phyloP scores from a whole-genome alignment of 495 filamentous ascomycete species.

The Neurospora sp. region DNA sequence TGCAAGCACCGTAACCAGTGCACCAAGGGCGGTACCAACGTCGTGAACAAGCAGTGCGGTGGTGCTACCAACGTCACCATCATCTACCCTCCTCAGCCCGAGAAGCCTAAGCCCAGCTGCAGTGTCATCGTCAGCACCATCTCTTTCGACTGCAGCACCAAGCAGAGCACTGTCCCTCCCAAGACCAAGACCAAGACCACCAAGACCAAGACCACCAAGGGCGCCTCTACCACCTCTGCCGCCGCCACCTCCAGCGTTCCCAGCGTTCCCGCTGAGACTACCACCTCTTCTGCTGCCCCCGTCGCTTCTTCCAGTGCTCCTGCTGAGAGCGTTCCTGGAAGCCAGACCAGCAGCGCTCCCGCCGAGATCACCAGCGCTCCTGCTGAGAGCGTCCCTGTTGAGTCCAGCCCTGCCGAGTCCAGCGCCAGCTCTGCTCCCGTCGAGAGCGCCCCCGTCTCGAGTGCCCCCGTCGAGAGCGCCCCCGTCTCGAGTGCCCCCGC shows the following conservation, averaged over 20 bases:
- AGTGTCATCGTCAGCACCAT: conserved; percentile 66
- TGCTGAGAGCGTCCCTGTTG: conserved; percentile 10
- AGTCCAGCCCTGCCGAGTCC: conserved; percentile 6
- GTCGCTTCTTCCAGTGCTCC: conserved; percentile 10
- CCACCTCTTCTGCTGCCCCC: conserved; percentile 7
- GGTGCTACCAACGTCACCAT: conserved; percentile 73
- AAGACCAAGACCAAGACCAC: conserved; percentile 23
- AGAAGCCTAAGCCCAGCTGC: conserved; percentile 44
- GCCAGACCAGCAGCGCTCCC: conserved; percentile 9
- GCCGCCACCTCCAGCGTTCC: conserved; percentile 2
- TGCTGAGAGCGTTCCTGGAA: conserved; percentile 4
- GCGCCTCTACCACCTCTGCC: conserved; percentile 10
- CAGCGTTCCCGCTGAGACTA: neutral
- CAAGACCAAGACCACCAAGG: conserved; percentile 13
- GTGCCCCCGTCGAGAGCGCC: conserved; percentile 2
- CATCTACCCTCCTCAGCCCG: conserved; percentile 52
- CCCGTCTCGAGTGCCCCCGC: neutral
- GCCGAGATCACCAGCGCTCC: conserved; percentile 17
- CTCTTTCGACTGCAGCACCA: conserved; percentile 66
- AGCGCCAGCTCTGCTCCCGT: conserved; percentile 5
- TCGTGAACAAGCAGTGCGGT: conserved; percentile 82
- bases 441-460: neutral
- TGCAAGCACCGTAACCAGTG: conserved; percentile 67
- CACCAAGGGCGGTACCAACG: conserved; percentile 49
- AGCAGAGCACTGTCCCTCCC: conserved; percentile 26